Conservation (phyloP, 768 basidiomycete species). For the Suillus hirtellus region DNA sequence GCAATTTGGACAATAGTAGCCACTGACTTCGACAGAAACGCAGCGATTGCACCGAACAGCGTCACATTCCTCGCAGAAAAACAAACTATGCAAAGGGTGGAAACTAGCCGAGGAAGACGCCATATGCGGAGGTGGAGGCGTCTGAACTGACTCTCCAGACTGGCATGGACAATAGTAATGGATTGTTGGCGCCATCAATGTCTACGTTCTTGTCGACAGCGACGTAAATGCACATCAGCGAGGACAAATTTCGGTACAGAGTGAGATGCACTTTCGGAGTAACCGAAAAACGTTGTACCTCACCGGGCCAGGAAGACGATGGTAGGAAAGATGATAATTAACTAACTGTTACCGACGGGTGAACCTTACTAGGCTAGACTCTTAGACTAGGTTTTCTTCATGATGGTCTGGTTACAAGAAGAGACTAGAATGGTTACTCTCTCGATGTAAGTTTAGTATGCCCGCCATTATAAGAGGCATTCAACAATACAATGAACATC, state of each 20-base stretch:
- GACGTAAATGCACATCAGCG: neutral
- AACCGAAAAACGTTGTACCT: neutral
- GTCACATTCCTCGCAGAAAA: conserved; percentile 99
- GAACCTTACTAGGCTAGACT: neutral
- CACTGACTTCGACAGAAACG: conserved; percentile 89
- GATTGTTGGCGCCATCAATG: conserved; percentile 43
- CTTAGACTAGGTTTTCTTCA: too few relatives aligned
- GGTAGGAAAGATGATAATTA: too few relatives aligned
- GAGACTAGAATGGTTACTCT: neutral
- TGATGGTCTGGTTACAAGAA: neutral
- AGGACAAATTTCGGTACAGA: neutral
- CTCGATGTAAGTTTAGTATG: neutral
- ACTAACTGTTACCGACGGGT: too few relatives aligned
- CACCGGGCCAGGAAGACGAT: neutral
- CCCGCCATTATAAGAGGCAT: neutral
- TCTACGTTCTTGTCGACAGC: neutral
- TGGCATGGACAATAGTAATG: conserved; percentile 78
- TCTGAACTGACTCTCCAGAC: conserved; percentile 40
- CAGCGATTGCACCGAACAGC: conserved; percentile 92
- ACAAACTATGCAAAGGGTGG: conserved; percentile 81
- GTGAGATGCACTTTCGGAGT: neutral
- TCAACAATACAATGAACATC: neutral
- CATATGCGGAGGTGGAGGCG: conserved; percentile 72
- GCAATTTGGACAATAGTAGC: conserved; percentile 98
- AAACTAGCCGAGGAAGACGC: conserved; percentile 79